Base-by-base conservation (phyloP, 2,329 filamentous ascomycete species). In the Colletotrichum paranaense region DNA sequence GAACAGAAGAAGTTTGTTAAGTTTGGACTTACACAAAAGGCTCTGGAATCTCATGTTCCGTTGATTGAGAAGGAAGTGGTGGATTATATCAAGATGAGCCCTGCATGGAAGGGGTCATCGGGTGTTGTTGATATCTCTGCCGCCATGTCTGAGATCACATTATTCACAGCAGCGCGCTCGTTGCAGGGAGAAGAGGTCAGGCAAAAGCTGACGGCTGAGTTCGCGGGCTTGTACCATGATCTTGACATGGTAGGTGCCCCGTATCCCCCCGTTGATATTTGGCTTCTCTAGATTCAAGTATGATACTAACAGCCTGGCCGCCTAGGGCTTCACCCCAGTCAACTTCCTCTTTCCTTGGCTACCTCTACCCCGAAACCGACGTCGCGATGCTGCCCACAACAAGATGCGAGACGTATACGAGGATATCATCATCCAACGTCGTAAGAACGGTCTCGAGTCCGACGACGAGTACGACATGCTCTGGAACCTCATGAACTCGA, bases 1-100 rank as follows among this genome's bases (percentile, higher is more conserved):
- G 94, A 97, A 84, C 94, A 97, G 84, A 96, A 96, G 87, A 95
- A 94, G 86, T 93, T 93, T 77, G 90, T 93, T 87, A 93, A 94
- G 81, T 91, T 91, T 76, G 91, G 92, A 56, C 88, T 93, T 42
- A 93, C 92, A 1, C 88, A 90, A 71, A 88, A 89, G 28, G 90
- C 91, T 2, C 88, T 94, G 76, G 88, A 85, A 73, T 81, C 82
- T 22, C 93, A 96, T 80, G 93, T 95, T 59, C 89, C 87, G 55
- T 84, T 95, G 79, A 95, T 96, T 81, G 89, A 91, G 75, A 83
- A 88, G 73, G 94, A 96, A 81, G 89, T 92, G 69, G 83, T 89
- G 16, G 19, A 49, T 11, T 49, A 49, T 3, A 49, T 49, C 19
- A n/a, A 49, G 38, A 4, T 49, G 19, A 22, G 19, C 8, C 42